phyloP scores from a whole-genome alignment of 768 basidiomycete genomes.

The Terana coerulea region DNA sequence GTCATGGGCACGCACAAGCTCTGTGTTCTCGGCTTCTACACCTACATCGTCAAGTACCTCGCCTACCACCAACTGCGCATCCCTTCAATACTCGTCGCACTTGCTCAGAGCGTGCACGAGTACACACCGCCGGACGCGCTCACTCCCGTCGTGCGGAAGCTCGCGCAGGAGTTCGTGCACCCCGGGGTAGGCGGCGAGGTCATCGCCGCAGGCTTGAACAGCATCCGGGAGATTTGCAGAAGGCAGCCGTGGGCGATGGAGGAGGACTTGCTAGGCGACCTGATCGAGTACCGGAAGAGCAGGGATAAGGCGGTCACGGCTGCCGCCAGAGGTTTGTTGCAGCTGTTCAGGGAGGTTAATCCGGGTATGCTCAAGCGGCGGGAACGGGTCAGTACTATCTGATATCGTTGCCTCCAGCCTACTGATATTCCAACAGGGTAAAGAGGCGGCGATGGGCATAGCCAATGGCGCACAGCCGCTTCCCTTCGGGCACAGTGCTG shows the following conservation, averaged over 20 bases:
- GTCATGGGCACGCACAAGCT: conserved; percentile 93
- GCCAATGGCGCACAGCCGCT: conserved; percentile 60
- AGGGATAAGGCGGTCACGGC: conserved; percentile 90
- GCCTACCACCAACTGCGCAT: conserved; percentile 88
- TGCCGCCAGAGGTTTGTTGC: conserved; percentile 83
- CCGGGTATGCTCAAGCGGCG: conserved; percentile 86
- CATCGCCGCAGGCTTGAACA: conserved; percentile 94
- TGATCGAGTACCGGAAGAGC: conserved; percentile 94
- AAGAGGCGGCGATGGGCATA: conserved; percentile 81
- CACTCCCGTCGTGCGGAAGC: conserved; percentile 83
- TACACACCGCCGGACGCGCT: conserved; percentile 92
- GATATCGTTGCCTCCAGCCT: conserved; percentile 2
- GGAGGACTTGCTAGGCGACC: conserved; percentile 85
- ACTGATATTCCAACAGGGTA: conserved; percentile 53
- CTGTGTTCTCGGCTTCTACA: conserved; percentile 92
- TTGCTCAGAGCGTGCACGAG: conserved; percentile 94
- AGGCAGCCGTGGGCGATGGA: conserved; percentile 98
- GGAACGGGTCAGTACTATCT: conserved; percentile 59
- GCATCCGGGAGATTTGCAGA: conserved; percentile 90
- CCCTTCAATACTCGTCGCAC: conserved; percentile 87
- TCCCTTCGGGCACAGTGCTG: conserved; percentile 77
- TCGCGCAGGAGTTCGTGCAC: conserved; percentile 95
- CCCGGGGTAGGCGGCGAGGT: conserved; percentile 96
- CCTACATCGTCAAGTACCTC: conserved; percentile 93
- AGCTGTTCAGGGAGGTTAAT: conserved; percentile 94